Percentiles rank a stretch among this genome's conserved stretches.
Conservation (phyloP, 805 yeast genomes). For the Maudiozyma bulderi region DNA sequence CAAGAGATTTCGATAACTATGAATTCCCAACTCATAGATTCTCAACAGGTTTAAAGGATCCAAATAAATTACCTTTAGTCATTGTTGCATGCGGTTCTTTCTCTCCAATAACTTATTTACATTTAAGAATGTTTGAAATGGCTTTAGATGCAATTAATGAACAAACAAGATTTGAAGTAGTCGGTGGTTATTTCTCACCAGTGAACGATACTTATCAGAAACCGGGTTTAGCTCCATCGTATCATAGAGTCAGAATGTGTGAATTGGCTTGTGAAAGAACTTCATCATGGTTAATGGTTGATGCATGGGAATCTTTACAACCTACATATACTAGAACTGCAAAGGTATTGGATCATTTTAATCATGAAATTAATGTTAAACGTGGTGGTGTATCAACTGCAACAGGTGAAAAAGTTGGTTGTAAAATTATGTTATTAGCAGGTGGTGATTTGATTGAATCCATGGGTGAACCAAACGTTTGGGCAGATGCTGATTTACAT, state of each 20-base stretch:
- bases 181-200: constrained; percentile 95
- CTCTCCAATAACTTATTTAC: constrained; percentile 90
- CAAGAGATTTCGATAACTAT: constrained; percentile 58
- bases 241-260: constrained; percentile 94
- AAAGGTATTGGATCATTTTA: constrained; percentile 89
- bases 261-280: constrained; percentile 97
- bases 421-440: constrained; percentile 89
- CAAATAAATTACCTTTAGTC: constrained; percentile 78
- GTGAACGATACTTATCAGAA: constrained; percentile 88
- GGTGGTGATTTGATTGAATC: constrained; percentile 97
- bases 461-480: constrained; percentile 99
- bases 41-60: constrained; percentile 57
- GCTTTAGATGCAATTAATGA: constrained; percentile 89
- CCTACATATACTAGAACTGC: constrained; percentile 89
- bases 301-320: constrained; percentile 97
- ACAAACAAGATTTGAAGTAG: constrained; percentile 85
- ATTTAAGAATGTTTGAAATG: constrained; percentile 97
- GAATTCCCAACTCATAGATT: constrained; percentile 82
- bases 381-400: constrained; percentile 70
- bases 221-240: constrained; percentile 82
- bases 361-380: constrained; percentile 85
- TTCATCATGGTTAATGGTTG: constrained; percentile 96
- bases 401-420: constrained; percentile 62
- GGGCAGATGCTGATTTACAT: constrained; percentile 94
- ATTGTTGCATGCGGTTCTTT: constrained; percentile 97